Evolutionary conservation across 805 yeast genomes (phyloP), one percentile per base, ranked within the genome.

Genomic region (Ogataea neopini): DNA sequence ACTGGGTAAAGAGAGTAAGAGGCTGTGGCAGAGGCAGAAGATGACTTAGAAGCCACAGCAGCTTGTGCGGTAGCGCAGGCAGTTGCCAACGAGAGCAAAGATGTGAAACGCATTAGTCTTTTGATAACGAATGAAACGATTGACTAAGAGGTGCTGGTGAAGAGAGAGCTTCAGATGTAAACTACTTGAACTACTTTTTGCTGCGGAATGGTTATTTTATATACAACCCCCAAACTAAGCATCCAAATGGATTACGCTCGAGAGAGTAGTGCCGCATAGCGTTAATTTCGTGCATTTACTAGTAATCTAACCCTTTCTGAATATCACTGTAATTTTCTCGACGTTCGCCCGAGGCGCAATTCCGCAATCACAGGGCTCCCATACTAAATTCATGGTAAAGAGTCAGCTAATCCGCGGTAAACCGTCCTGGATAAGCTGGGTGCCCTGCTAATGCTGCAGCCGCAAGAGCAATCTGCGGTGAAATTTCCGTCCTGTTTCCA

Each of bases 1-100:
- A 50, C 47, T 8, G 61, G 56, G 19, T 49, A 36, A 19, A 47
- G 30, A 1, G 60, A 51, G 11, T 51, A 44, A 19, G 51, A 28
- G 18, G 57, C 47, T 15, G 54, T 46, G n/a, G 58, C 32, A 39
- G 59, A 48, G 30, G 41, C 39, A 13, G 47, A 50, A 7, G 36
- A 40, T 11, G 51, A 47, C 39, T 47, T 43, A 30, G 43, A 38
- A 14, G 45, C 34, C 34, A n/a, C 34, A 4, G 34, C 47, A 6
- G 48, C 49, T 22, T 35, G 35, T 22, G 48, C 49, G 33, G 43
- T 25, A 22, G 53, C 48, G 25, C 38, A 18, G 25, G 25, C 37
- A 28, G 47, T 14, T 7, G 36, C 39, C 15, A 44, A 38, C 37
- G 45, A 36, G 20, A 35, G 45, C 45, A 41, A 20, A 22, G 45